Conservation (phyloP, 2,329 filamentous ascomycete genomes). For the Arthroderma sp. region DNA sequence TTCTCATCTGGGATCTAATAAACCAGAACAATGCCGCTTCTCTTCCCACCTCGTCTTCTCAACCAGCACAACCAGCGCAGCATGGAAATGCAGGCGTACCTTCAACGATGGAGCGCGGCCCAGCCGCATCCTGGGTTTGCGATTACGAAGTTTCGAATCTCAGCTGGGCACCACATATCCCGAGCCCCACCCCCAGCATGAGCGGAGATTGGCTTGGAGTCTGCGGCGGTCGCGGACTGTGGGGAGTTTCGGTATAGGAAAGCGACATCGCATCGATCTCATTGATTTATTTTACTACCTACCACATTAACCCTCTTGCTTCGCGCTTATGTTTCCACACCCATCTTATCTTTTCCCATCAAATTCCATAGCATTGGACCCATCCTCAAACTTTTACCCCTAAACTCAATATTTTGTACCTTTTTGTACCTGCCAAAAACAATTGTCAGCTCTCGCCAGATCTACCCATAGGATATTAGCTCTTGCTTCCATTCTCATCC, state of each 20-base stretch:
- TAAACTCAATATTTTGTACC: no score
- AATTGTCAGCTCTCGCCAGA: no score
- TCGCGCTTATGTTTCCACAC: no score
- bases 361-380: no score
- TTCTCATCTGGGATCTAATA: slow-evolving; percentile 86
- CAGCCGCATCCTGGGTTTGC: slow-evolving; percentile 33
- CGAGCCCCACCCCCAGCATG: slow-evolving; percentile 21
- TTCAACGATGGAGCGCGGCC: slow-evolving; percentile 30
- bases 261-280: not conserved
- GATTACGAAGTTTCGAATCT: slow-evolving; percentile 36
- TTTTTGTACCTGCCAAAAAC: no score
- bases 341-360: no score
- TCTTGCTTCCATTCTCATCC: no score
- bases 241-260: slow-evolving; percentile 29
- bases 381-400: no score
- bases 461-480: no score
- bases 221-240: slow-evolving; percentile 33
- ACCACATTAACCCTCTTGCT: slow-evolving; percentile 13
- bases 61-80: slow-evolving; percentile 2
- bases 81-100: slow-evolving; percentile 6
- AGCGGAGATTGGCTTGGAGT: slow-evolving; percentile 32
- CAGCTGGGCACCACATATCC: slow-evolving; percentile 33
- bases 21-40: slow-evolving; percentile 46
- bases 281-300: slow-evolving; percentile 1
- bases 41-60: slow-evolving; percentile 18